Evolutionary conservation across 169 alveolate species (phyloP).

Genomic region (Eimeria brunetti): DNA sequence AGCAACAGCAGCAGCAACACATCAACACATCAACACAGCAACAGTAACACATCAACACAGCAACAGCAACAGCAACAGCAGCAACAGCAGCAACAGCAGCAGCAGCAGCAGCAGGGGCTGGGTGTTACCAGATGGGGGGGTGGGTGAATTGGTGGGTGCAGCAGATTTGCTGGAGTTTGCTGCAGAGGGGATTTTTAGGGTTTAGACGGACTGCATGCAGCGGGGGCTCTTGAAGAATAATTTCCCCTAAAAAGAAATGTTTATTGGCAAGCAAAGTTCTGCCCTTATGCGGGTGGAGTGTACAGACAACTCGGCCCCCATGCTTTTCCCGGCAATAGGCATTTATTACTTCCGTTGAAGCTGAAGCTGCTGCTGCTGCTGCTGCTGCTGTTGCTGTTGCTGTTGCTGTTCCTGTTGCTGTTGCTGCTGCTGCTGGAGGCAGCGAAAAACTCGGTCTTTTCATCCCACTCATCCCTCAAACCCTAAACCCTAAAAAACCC

Average conservation of each 20-base stretch:
- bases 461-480: not conserved
- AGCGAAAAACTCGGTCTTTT: not conserved
- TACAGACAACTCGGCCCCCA: conserved; percentile 47
- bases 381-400: no score
- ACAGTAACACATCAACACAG: no score
- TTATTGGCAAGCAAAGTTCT: conserved; percentile 35
- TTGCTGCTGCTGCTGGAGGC: not conserved
- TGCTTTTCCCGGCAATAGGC: conserved; percentile 42
- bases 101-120: no score
- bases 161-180: conserved; percentile 14
- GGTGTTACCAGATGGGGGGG: conserved; percentile 74
- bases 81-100: no score
- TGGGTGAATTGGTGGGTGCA: not conserved
- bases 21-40: no score
- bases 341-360: conserved; percentile 5
- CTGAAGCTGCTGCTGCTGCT: no score
- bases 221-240: conserved; percentile 66
- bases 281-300: conserved; percentile 34
- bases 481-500: not conserved
- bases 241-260: not conserved
- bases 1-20: no score
- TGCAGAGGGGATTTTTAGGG: conserved; percentile 33
- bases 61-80: no score
- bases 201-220: conserved; percentile 74
- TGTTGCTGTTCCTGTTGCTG: no score